Conservation (phyloP, 306 rosid species). For the Vicia villosa region DNA sequence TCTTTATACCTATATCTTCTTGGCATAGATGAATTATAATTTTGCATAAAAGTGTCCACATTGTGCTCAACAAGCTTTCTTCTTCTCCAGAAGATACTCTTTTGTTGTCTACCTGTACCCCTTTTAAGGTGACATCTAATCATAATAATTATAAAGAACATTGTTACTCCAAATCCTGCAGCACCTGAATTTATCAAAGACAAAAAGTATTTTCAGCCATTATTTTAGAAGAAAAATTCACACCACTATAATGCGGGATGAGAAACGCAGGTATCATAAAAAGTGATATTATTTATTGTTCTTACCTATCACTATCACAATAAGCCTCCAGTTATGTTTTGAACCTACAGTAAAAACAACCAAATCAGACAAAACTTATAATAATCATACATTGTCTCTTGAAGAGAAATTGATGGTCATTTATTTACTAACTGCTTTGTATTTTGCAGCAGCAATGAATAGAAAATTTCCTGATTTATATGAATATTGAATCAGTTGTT, state of each 20-base stretch:
- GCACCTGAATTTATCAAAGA: constrained; percentile 3
- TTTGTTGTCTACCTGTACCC: neutral
- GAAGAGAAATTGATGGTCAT: neutral
- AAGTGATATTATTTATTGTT: neutral
- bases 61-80: neutral
- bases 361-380: neutral
- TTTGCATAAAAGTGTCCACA: constrained; percentile 16
- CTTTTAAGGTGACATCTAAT: neutral
- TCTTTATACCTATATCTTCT: constrained; percentile 34
- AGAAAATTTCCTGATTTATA: neutral
- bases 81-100: constrained; percentile 20
- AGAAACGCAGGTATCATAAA: neutral
- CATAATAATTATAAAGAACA: neutral
- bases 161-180: neutral
- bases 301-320: constrained; percentile 8
- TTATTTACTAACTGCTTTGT: neutral
- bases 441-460: neutral
- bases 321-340: neutral
- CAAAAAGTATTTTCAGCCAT: neutral
- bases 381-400: neutral
- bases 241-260: neutral
- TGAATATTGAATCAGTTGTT: neutral
- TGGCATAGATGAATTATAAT: constrained; percentile 16
- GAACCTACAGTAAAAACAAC: neutral
- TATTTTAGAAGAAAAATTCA: neutral